Percentiles rank a stretch among this genome's conserved stretches.
Evolutionary conservation across 768 basidiomycete species (phyloP).

Genomic region (Phaeotremella skinneri): DNA sequence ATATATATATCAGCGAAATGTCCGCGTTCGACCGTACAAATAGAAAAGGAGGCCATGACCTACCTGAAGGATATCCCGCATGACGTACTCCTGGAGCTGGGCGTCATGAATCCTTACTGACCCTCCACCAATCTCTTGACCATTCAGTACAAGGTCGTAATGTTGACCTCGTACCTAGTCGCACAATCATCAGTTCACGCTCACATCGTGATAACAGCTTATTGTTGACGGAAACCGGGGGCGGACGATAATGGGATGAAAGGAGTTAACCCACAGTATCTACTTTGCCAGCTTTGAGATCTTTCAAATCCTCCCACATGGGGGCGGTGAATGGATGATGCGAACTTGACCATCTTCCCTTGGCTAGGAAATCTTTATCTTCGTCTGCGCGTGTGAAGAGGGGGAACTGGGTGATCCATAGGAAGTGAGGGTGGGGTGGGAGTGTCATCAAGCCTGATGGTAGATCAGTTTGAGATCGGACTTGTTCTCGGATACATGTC

Average conservation of each 20-base stretch:
- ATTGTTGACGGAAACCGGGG: conserved; percentile 1
- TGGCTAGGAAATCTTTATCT: conserved; percentile 81
- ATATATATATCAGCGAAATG: conserved; percentile 1
- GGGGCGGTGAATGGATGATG: conserved; percentile 98
- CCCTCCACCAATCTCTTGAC: conserved; percentile 89
- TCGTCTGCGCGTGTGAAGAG: conserved; percentile 80
- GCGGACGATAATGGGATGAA: background rate
- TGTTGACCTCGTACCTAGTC: conserved; percentile 84
- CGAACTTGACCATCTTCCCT: conserved; percentile 84
- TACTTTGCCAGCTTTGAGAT: conserved; percentile 68
- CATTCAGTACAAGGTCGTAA: conserved; percentile 92
- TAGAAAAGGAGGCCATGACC: conserved; percentile 26
- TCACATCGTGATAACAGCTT: background rate
- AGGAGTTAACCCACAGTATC: conserved; percentile 57
- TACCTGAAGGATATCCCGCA: conserved; percentile 74
- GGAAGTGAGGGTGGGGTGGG: conserved; percentile 68
- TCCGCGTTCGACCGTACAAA: background rate
- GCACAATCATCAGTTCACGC: background rate
- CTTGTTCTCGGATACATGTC: conserved; percentile 8
- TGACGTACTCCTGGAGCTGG: conserved; percentile 77
- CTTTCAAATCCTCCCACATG: conserved; percentile 80
- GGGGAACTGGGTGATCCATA: conserved; percentile 96
- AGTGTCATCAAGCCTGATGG: conserved; percentile 61
- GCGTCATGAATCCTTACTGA: conserved; percentile 90
- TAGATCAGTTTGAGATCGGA: background rate